phyloP scores from a whole-genome alignment of 805 yeast species.

The Yamadazyma olivae region DNA sequence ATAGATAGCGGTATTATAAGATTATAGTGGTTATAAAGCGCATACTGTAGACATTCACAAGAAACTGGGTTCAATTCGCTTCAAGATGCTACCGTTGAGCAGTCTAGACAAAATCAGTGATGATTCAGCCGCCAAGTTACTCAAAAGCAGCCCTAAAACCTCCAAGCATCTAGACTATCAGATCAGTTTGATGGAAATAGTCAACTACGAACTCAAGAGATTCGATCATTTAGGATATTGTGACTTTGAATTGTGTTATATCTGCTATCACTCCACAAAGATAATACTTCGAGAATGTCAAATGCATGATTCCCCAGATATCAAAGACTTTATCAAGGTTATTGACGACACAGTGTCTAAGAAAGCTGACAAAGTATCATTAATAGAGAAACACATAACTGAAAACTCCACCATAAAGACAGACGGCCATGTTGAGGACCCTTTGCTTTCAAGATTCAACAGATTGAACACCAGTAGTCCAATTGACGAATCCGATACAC shows the following conservation, averaged over 20 bases:
- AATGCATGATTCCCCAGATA: conserved; percentile 8
- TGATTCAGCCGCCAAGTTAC: conserved; percentile 5
- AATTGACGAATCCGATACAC: background rate
- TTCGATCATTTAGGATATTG: conserved; percentile 27
- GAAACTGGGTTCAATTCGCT: too few species aligned
- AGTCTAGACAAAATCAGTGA: too few species aligned
- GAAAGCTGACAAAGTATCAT: conserved; percentile 9
- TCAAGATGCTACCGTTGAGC: too few species aligned
- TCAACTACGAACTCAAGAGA: conserved; percentile 30
- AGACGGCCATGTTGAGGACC: conserved; percentile 14
- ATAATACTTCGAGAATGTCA: conserved; percentile 6
- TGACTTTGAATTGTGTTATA: conserved; percentile 35
- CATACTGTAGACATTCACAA: too few species aligned
- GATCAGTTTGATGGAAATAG: conserved; percentile 30
- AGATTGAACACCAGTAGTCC: conserved; percentile 8
- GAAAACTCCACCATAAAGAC: background rate
- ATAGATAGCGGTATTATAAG: too few species aligned
- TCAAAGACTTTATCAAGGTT: conserved; percentile 15
- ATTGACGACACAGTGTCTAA: conserved; percentile 15
- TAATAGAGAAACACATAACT: background rate
- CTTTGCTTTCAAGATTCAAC: conserved; percentile 24
- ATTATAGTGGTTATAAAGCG: too few species aligned
- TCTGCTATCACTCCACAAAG: conserved; percentile 19
- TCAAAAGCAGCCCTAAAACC: conserved; percentile 9
- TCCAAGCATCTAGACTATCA: conserved; percentile 24